Evolutionary conservation across 176 grass and related monocot genomes (phyloP).

Genomic region (Carex pumila): DNA sequence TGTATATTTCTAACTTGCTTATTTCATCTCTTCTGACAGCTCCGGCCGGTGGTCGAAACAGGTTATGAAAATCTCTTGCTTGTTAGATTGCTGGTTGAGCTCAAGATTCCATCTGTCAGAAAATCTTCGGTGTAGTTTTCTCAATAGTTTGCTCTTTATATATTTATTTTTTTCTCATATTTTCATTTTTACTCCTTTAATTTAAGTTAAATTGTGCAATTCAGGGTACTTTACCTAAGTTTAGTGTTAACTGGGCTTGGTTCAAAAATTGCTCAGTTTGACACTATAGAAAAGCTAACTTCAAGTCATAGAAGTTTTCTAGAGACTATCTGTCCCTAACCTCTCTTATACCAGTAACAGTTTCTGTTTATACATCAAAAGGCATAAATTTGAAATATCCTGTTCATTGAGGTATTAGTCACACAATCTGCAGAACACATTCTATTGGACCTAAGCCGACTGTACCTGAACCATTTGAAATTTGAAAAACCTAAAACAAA

Average conservation of each 20-base stretch:
- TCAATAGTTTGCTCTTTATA: not conserved
- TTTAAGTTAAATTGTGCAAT: not conserved
- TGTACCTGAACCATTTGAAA: not conserved
- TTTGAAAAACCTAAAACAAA: not conserved
- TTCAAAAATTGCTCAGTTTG: not conserved
- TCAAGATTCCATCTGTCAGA: constrained; percentile 43
- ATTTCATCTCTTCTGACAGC: constrained; percentile 34
- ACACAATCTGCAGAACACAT: not conserved
- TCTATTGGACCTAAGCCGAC: not conserved
- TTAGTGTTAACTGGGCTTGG: not conserved
- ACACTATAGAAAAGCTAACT: not conserved
- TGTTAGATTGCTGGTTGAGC: constrained; percentile 82
- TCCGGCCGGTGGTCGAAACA: constrained; percentile 90
- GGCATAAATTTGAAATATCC: not conserved
- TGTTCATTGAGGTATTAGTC: not conserved
- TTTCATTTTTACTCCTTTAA: no score
- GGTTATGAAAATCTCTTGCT: constrained; percentile 95
- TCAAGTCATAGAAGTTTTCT: not conserved
- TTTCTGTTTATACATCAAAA: not conserved
- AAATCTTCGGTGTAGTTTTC: constrained; percentile 60
- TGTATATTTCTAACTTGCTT: not conserved
- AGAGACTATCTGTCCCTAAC: not conserved
- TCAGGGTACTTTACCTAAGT: not conserved
- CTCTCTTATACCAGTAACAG: not conserved
- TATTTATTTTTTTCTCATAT: not conserved